Conservation (phyloP, 768 basidiomycete species). For the Leccinum barrowsii region DNA sequence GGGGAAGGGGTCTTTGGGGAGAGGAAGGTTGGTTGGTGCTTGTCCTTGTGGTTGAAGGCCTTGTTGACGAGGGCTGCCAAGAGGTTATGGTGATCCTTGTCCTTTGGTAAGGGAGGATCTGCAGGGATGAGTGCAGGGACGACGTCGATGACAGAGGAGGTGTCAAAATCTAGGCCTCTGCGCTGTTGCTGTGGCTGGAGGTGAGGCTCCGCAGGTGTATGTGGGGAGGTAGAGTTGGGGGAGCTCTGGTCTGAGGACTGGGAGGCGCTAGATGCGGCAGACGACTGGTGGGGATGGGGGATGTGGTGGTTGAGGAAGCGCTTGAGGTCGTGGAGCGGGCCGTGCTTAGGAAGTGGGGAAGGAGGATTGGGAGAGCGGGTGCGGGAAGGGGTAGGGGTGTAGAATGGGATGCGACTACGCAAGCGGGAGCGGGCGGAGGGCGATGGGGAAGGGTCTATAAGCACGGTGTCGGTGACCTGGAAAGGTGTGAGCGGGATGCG, state of each 20-base stretch:
- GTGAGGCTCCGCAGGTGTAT: slow-evolving; percentile 31
- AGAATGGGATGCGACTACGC: slow-evolving; percentile 27
- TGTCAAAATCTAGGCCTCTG: slow-evolving; percentile 35
- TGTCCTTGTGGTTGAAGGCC: slow-evolving; percentile 30
- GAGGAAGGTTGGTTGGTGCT: slow-evolving; percentile 7
- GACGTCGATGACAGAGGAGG: slow-evolving; percentile 30
- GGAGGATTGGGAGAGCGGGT: background rate
- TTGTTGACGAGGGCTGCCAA: slow-evolving; percentile 35
- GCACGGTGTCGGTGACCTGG: background rate
- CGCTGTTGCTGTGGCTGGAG: slow-evolving; percentile 35
- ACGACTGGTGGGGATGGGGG: slow-evolving; percentile 43
- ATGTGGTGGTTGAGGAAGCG: slow-evolving; percentile 94
- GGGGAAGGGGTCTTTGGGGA: slow-evolving; percentile 33
- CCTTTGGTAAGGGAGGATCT: slow-evolving; percentile 18
- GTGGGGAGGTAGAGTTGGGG: slow-evolving; percentile 21
- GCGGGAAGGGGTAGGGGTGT: slow-evolving; percentile 5
- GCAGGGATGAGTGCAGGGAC: slow-evolving; percentile 24
- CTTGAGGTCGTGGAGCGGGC: slow-evolving; percentile 88
- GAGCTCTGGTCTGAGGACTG: slow-evolving; percentile 28
- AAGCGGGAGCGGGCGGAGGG: slow-evolving; percentile 28
- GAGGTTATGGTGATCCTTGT: slow-evolving; percentile 25
- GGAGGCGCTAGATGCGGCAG: slow-evolving; percentile 19
- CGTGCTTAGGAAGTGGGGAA: slow-evolving; percentile 36
- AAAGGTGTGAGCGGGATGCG: background rate
- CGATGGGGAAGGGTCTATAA: background rate